Percentiles rank a stretch among this genome's conserved stretches.
phyloP scores from a whole-genome alignment of 2,329 filamentous ascomycete species.

The Pseudopyricularia javanii region DNA sequence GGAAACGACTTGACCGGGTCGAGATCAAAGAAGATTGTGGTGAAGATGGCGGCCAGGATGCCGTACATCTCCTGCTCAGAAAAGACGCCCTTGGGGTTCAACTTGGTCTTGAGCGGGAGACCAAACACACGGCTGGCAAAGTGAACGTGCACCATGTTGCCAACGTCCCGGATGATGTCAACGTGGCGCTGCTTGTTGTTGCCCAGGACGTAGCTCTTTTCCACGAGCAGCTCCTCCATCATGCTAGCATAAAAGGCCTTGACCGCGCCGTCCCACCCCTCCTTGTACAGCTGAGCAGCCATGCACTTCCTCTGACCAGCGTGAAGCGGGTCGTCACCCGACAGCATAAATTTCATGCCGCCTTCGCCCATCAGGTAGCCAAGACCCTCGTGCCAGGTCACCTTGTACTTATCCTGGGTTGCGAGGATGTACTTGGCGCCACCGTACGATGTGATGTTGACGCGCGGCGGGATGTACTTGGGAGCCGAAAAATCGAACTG shows the following conservation, averaged over 20 bases:
- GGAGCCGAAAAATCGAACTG: constrained; percentile 61
- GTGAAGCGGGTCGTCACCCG: constrained; percentile 35
- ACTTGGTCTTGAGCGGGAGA: constrained; percentile 51
- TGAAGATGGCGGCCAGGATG: constrained; percentile 53
- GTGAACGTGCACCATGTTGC: constrained; percentile 52
- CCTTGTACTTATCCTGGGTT: constrained; percentile 47
- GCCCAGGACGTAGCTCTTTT: constrained; percentile 52
- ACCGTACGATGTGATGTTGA: constrained; percentile 48
- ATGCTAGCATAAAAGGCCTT: constrained; percentile 56
- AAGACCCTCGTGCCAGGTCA: constrained; percentile 52
- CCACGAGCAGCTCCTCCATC: constrained; percentile 45
- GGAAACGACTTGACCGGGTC: constrained; percentile 57
- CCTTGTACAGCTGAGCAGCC: constrained; percentile 44
- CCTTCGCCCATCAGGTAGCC: constrained; percentile 46
- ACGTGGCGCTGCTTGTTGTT: constrained; percentile 43
- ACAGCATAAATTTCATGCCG: constrained; percentile 43
- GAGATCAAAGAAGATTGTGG: constrained; percentile 51
- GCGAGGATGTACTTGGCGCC: constrained; percentile 50
- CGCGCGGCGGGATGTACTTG: constrained; percentile 29
- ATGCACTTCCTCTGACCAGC: constrained; percentile 38
- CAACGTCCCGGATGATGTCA: constrained; percentile 59
- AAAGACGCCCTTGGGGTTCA: constrained; percentile 46
- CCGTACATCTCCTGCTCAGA: constrained; percentile 45
- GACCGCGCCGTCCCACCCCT: constrained; percentile 49
- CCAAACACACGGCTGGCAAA: constrained; percentile 53